phyloP scores from a whole-genome alignment of 2,329 filamentous ascomycete genomes.

The Aspergillus quadrilineatus region DNA sequence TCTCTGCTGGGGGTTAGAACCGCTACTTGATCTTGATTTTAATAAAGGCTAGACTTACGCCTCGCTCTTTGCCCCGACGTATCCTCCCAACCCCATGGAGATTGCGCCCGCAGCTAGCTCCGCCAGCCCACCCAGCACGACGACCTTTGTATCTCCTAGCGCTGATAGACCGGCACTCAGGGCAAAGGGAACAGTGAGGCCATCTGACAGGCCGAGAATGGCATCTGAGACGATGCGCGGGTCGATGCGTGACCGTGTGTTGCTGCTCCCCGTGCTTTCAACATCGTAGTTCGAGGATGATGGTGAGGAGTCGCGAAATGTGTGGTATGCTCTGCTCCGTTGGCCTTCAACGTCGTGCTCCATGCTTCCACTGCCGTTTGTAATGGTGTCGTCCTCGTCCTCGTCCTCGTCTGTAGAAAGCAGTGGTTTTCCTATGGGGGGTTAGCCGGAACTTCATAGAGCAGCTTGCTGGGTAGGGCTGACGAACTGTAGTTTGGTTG shows the following conservation, averaged over 20 bases:
- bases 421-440: constrained; percentile 32
- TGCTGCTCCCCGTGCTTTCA: constrained; percentile 21
- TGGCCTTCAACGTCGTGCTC: constrained; percentile 37
- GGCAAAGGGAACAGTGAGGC: constrained; percentile 76
- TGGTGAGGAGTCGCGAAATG: constrained; percentile 30
- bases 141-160: constrained; percentile 63
- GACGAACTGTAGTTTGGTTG: constrained; percentile 17
- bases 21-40: background rate
- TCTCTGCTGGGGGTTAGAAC: constrained; percentile 28
- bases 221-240: constrained; percentile 55
- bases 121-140: constrained; percentile 71
- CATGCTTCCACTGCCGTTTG: constrained; percentile 22
- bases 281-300: constrained; percentile 22
- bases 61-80: constrained; percentile 59
- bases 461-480: constrained; percentile 2
- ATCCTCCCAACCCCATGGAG: constrained; percentile 76
- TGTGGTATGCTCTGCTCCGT: constrained; percentile 33
- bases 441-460: constrained; percentile 7
- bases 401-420: constrained; percentile 24
- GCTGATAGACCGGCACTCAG: constrained; percentile 67
- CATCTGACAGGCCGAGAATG: constrained; percentile 75
- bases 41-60: constrained; percentile 36
- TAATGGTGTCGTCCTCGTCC: constrained; percentile 17
- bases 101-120: constrained; percentile 75
- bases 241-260: constrained; percentile 37